Base-by-base conservation (phyloP, 1,284 basidiomycete species). In the Heterobasidion parviporum region DNA sequence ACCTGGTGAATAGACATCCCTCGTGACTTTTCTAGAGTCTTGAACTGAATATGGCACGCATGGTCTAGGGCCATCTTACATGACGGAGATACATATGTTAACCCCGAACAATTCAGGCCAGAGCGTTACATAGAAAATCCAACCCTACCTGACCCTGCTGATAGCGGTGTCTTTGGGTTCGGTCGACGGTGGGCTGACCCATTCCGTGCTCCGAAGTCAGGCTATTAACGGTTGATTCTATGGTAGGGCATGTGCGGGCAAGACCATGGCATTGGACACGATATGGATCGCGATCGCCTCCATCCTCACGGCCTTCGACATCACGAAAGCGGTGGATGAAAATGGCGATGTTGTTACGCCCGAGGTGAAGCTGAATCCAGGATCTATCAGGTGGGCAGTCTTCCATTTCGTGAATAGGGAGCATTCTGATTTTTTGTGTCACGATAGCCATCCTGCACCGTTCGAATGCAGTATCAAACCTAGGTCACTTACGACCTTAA, bases 251-350 rank as follows among this genome's bases (percentile, higher is more conserved):
- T 81, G 79, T 60, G 76, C 79, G 1, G 80, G 79, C 6, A 63
- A 70, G 53, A 71, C 71, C 66, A 67, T 80, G 34, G 54, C 54
- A 54, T 71, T 74, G 55, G 76, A 79, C 59, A 70, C 74, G 15
- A 59, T 81, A 18, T 81, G 75, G 74, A 74, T 80, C 50, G 64
- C 72, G 15, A 67, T 79, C 32, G 76, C 75, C 43, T 74, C 74
- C 2, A 69, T 77, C 41, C 60, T 81, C 41, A 64, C 74, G 7
- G 71, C 72, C 9, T 77, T 74, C 61, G 64, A 73, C 51, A 72
- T 80, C 34, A 58, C 66, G 45, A 74, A 72, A 61, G 66, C 72
- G 9, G 54, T 70, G 12, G 75, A 75, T 55, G 70, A 70, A 50
- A 65, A 70, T n/a, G 78, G 78, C 2, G 60, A 65, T 35, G 62